Percentiles rank a stretch among this genome's conserved stretches.
Evolutionary conservation across 2,329 filamentous ascomycete species (phyloP).

Genomic region (Epichloe hybrida): DNA sequence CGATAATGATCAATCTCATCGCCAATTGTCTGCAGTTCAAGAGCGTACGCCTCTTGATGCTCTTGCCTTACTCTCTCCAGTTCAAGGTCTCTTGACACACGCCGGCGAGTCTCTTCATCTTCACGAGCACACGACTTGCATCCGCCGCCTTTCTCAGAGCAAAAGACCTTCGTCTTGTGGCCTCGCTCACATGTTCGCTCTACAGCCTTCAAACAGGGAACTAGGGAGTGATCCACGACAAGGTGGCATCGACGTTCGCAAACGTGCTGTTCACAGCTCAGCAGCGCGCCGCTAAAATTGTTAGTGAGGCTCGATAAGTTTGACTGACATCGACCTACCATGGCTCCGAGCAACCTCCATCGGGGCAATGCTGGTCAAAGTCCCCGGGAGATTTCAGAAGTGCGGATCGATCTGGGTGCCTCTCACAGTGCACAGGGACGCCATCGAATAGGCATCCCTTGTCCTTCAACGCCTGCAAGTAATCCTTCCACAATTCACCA

Average conservation of each 20-base stretch:
- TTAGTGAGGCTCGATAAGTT: no score
- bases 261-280: conserved; percentile 44
- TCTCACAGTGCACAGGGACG: conserved; percentile 44
- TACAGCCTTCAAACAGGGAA: conserved; percentile 23
- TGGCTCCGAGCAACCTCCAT: conserved; percentile 51
- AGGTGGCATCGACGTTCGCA: conserved; percentile 52
- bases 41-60: conserved; percentile 30
- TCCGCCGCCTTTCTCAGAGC: conserved; percentile 22
- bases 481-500: conserved; percentile 14
- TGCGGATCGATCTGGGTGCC: conserved; percentile 35
- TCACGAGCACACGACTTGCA: conserved; percentile 42
- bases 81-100: conserved; percentile 30
- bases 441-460: conserved; percentile 43
- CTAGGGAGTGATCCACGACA: conserved; percentile 40
- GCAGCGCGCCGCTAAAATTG: conserved; percentile 31
- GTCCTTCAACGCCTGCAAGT: conserved; percentile 26
- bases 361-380: conserved; percentile 49
- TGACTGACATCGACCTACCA: no score
- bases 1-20: conserved; percentile 38
- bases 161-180: conserved; percentile 37
- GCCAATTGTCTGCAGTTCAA: conserved; percentile 32
- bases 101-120: conserved; percentile 28
- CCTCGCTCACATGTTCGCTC: conserved; percentile 30
- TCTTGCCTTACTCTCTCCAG: conserved; percentile 34
- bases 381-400: conserved; percentile 37